Evolutionary conservation across 2,329 filamentous ascomycete species (phyloP).

Genomic region (Fusarium pseudograminearum): DNA sequence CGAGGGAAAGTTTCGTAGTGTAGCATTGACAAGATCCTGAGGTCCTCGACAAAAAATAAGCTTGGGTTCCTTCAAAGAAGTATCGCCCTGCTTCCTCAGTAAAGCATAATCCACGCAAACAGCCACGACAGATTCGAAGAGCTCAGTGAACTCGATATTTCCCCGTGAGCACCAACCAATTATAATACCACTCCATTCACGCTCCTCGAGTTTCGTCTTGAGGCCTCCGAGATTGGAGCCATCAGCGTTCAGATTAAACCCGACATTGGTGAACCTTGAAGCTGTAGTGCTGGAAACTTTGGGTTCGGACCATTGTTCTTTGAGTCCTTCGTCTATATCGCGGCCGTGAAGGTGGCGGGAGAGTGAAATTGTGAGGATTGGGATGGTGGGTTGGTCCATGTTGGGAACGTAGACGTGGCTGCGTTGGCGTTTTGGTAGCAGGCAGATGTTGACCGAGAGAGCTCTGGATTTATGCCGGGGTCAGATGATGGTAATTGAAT

Average conservation of each 20-base stretch:
- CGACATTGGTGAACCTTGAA: constrained; percentile 10
- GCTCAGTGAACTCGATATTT: constrained; percentile 12
- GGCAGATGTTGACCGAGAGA: no score
- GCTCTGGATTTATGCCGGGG: rapidly evolving
- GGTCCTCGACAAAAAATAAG: constrained; percentile 25
- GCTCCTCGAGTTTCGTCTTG: rapidly evolving
- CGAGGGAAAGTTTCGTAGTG: constrained; percentile 11
- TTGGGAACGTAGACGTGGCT: background rate
- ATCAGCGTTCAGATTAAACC: constrained; percentile 15
- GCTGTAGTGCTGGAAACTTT: background rate
- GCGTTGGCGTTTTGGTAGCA: no score
- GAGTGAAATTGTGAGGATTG: constrained; percentile 18
- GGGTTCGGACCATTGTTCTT: constrained; percentile 12
- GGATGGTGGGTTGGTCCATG: background rate
- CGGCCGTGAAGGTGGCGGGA: constrained; percentile 2
- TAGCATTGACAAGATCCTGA: constrained; percentile 13
- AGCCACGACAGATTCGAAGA: constrained; percentile 5
- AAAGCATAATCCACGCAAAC: constrained; percentile 5
- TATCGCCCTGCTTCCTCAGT: background rate
- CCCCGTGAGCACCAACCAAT: constrained; percentile 25
- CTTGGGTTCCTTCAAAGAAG: background rate
- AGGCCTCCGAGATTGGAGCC: constrained; percentile 3
- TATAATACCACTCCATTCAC: constrained; percentile 2
- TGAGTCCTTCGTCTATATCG: background rate
- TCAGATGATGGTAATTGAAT: rapidly evolving